Percentiles rank a stretch among this genome's conserved stretches.
These are phyloP conservation scores for Tagetes erecta DNA, from an alignment of 129 eudicot species.

Conservation along the genomic window DNA sequence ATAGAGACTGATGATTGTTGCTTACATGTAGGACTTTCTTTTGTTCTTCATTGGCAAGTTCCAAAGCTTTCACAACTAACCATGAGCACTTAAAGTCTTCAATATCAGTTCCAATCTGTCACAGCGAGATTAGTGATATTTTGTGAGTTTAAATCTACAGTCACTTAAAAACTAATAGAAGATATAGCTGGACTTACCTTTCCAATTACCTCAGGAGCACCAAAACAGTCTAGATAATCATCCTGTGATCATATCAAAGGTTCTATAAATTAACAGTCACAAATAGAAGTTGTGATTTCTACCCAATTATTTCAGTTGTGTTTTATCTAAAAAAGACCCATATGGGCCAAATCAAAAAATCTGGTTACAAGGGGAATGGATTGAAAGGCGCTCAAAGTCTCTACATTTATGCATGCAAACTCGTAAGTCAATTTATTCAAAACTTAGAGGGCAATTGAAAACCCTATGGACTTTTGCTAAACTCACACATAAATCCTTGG, in stretches of 20 bases:
- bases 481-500: not conserved
- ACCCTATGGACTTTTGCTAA: not conserved
- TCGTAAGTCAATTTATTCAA: not conserved
- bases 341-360: not conserved
- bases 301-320: not conserved
- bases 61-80: conserved; percentile 83
- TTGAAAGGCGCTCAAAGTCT: not conserved
- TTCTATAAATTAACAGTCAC: not conserved
- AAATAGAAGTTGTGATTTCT: not conserved
- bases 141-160: not conserved
- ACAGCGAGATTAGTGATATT: conserved; percentile 17
- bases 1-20: not conserved
- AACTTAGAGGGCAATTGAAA: not conserved
- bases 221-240: conserved; percentile 83
- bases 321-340: not conserved
- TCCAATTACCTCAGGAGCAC: conserved; percentile 78
- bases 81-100: conserved; percentile 95
- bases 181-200: conserved; percentile 47
- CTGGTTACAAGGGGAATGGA: not conserved
- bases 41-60: conserved; percentile 71
- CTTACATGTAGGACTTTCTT: conserved; percentile 67
- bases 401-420: not conserved
- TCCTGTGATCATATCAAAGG: conserved; percentile 45
- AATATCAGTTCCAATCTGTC: conserved; percentile 83
- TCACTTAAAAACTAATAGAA: not conserved